Evolutionary conservation across 257 asterid genomes (phyloP).

Genomic region (Capsicum chinense): DNA sequence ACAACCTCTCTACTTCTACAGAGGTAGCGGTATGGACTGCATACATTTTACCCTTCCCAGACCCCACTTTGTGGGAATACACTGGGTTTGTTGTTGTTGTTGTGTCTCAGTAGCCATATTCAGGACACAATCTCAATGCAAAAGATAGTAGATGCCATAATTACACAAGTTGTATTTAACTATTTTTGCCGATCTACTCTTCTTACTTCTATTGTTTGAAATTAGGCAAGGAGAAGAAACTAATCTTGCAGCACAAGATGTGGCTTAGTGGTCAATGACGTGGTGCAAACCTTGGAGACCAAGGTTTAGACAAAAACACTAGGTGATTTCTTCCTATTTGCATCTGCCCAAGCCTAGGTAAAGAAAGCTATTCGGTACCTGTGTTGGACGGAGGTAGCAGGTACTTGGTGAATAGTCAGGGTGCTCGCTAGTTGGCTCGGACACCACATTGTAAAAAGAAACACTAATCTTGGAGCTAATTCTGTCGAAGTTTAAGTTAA

Average conservation of each 20-base stretch:
- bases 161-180: background rate
- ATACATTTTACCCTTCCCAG: no score
- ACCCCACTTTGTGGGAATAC: no score
- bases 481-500: background rate
- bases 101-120: background rate
- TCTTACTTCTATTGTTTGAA: constrained; percentile 13
- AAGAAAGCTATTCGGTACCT: background rate
- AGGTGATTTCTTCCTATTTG: constrained; percentile 28
- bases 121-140: background rate
- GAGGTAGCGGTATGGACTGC: no score
- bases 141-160: background rate
- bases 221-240: constrained; percentile 20
- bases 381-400: background rate
- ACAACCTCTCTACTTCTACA: no score
- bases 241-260: background rate
- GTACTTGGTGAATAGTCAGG: background rate
- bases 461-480: constrained; percentile 4
- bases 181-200: constrained; percentile 9
- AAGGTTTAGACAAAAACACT: background rate
- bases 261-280: no score
- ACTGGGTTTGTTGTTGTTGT: no score
- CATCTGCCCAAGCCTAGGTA: background rate
- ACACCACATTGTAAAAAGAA: background rate
- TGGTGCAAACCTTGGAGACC: no score
- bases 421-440: background rate